These are phyloP conservation scores for Brassica hybrid DNA, from an alignment of 441 rosid genomes.

Conservation along the genomic window DNA sequence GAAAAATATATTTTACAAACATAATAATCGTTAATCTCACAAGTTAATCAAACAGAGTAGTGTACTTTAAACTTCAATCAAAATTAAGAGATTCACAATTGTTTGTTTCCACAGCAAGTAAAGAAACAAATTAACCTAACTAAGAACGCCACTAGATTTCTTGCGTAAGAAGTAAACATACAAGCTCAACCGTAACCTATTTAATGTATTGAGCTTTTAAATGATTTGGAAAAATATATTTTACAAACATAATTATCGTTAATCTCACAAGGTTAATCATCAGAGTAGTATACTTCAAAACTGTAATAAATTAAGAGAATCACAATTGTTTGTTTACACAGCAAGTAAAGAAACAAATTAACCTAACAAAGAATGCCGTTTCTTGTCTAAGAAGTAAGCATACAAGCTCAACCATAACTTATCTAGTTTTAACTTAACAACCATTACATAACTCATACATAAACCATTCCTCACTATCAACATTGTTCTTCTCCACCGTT, in stretches of 20 bases:
- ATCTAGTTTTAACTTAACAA: neutral
- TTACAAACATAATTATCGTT: neutral
- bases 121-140: neutral
- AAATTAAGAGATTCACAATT: no score
- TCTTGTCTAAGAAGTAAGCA: neutral
- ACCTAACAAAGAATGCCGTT: neutral
- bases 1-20: neutral
- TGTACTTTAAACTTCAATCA: neutral
- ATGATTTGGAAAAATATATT: no score
- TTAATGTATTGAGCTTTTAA: neutral
- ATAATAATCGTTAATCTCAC: neutral
- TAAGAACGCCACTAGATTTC: neutral
- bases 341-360: neutral
- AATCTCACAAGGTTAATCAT: neutral
- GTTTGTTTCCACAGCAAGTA: neutral
- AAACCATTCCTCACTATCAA: neutral
- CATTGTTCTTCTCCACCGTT: neutral
- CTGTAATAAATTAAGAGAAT: no score
- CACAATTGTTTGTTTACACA: no score
- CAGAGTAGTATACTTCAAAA: no score
- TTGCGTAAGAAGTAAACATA: neutral
- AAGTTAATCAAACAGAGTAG: neutral
- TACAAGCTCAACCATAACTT: neutral
- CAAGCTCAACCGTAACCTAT: neutral
- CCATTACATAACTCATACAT: neutral